These are phyloP conservation scores for Psilocybe azurescens DNA, from an alignment of 768 basidiomycete genomes.

Conservation along the genomic window DNA sequence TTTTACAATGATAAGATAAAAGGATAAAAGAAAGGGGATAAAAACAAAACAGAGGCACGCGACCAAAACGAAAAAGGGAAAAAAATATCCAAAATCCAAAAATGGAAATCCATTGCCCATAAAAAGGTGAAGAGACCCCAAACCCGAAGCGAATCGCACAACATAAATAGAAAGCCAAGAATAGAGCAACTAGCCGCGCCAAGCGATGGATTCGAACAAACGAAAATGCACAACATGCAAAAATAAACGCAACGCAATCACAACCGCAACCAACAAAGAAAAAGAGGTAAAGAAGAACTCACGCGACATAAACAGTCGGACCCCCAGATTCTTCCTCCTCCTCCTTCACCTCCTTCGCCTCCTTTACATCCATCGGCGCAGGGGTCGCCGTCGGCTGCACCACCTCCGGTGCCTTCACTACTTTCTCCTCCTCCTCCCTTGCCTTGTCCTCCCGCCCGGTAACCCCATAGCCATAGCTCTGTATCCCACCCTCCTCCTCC, in stretches of 20 bases:
- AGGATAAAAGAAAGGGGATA: background rate
- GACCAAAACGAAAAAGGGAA: slow-evolving; percentile 8
- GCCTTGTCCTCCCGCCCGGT: slow-evolving; percentile 2
- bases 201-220: too few species aligned
- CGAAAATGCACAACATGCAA: too few species aligned
- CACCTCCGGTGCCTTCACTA: too few species aligned
- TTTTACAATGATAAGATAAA: background rate
- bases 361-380: background rate
- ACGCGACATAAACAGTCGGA: slow-evolving; percentile 83
- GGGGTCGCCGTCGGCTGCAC: background rate
- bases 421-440: slow-evolving; percentile 9
- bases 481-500: slow-evolving; percentile 19
- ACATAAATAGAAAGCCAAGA: too few species aligned
- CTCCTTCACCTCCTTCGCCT: background rate
- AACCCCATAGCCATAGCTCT: background rate
- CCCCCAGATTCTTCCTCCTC: slow-evolving; percentile 18
- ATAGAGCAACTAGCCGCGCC: too few species aligned
- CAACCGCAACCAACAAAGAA: background rate
- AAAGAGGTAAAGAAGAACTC: slow-evolving; percentile 42
- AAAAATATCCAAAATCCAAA: background rate
- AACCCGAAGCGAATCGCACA: too few species aligned
- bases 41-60: background rate
- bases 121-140: background rate
- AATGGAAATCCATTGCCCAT: background rate
- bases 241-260: too few species aligned